Conservation (phyloP, 805 yeast genomes). For the Kuraishia ogatae region DNA sequence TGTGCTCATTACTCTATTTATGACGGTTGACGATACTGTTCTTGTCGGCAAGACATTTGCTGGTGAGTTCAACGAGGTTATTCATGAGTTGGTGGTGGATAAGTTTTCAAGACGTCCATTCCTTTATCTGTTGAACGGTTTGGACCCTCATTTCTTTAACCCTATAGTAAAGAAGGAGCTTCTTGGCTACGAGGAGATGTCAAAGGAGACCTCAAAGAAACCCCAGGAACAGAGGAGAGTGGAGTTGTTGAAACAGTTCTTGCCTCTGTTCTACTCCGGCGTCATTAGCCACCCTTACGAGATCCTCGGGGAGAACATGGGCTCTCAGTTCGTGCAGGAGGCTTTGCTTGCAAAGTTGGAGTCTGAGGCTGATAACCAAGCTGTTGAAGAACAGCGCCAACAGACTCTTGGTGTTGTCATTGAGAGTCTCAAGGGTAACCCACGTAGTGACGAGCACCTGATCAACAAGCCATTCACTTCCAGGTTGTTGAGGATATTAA, state of each 20-base stretch:
- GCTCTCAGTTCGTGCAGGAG: constrained; percentile 79
- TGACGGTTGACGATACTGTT: constrained; percentile 92
- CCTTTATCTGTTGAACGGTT: constrained; percentile 68
- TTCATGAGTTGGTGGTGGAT: constrained; percentile 50
- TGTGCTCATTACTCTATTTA: constrained; percentile 69
- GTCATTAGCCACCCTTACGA: constrained; percentile 41
- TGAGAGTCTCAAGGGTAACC: constrained; percentile 56
- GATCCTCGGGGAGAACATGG: constrained; percentile 60
- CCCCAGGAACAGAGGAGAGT: constrained; percentile 66
- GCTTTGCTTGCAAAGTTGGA: constrained; percentile 49
- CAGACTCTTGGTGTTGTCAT: constrained; percentile 48
- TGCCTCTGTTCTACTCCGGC: constrained; percentile 55
- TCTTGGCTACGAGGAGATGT: constrained; percentile 47
- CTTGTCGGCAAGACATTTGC: constrained; percentile 66
- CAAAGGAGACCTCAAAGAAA: constrained; percentile 73
- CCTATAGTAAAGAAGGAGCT: constrained; percentile 58
- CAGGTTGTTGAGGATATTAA: constrained; percentile 64
- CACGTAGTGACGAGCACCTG: constrained; percentile 57
- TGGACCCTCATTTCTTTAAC: constrained; percentile 74
- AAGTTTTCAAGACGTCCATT: constrained; percentile 87
- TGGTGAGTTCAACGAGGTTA: constrained; percentile 42
- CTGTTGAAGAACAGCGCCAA: constrained; percentile 26
- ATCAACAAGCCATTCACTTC: constrained; percentile 65
- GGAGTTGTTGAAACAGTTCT: constrained; percentile 58
- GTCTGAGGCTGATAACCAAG: constrained; percentile 28